Evolutionary conservation across 202 grass and related monocot species (phyloP).

Genomic region (Cymbopogon flexuosus): DNA sequence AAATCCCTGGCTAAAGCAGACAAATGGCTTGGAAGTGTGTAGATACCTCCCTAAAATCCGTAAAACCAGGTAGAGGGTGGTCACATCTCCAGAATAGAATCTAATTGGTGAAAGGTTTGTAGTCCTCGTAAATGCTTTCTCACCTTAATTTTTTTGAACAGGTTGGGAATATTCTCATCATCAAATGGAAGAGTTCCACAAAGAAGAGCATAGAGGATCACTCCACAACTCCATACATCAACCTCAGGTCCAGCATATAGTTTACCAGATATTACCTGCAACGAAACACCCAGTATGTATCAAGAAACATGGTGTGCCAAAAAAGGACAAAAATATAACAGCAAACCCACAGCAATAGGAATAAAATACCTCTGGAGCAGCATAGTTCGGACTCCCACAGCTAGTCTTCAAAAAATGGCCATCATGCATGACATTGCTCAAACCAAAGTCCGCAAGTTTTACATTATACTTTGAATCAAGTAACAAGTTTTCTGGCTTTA

Average conservation of each 20-base stretch:
- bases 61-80: not conserved
- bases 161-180: constrained; percentile 87
- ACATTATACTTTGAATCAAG: constrained; percentile 90
- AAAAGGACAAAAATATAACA: constrained; percentile 5
- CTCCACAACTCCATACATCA: constrained; percentile 98
- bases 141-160: constrained; percentile 98
- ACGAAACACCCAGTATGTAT: not conserved
- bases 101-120: constrained; percentile 16
- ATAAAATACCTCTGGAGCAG: constrained; percentile 87
- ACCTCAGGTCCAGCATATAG: constrained; percentile 93
- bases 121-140: constrained; percentile 4
- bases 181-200: constrained; percentile 99
- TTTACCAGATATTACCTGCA: constrained; percentile 87
- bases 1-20: constrained; percentile 83
- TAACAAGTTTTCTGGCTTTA: constrained; percentile 91
- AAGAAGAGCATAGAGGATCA: constrained; percentile 96
- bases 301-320: constrained; percentile 8
- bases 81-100: constrained; percentile 16
- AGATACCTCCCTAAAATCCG: constrained; percentile 66
- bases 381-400: constrained; percentile 97
- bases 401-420: constrained; percentile 99
- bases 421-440: constrained; percentile 94
- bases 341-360: constrained; percentile 23
- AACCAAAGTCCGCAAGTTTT: constrained; percentile 95
- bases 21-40: constrained; percentile 92